Percentiles rank a stretch among this genome's conserved stretches.
Evolutionary conservation across 306 rosid species (phyloP).

Genomic region (Malus sylvestris): DNA sequence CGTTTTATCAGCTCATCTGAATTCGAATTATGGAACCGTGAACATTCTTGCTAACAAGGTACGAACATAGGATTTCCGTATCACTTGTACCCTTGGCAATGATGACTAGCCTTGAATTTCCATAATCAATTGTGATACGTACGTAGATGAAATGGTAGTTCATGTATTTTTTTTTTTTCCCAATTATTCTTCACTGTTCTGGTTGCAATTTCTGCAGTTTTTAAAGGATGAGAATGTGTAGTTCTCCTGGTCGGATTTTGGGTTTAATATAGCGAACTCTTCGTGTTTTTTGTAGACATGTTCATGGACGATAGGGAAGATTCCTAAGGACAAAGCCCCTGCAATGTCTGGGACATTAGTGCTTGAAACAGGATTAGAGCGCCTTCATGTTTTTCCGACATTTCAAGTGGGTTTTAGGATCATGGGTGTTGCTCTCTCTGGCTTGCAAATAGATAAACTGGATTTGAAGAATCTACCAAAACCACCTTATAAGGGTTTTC

Average conservation of each 20-base stretch:
- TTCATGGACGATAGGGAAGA: conserved; percentile 76
- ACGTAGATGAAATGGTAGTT: background rate
- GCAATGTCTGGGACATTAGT: conserved; percentile 82
- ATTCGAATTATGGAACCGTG: conserved; percentile 81
- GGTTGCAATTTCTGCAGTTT: background rate
- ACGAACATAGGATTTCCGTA: background rate
- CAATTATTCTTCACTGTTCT: background rate
- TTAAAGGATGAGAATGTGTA: background rate
- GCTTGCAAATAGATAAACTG: conserved; percentile 75
- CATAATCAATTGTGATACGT: background rate
- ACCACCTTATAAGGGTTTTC: conserved; percentile 81
- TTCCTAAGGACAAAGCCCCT: conserved; percentile 86
- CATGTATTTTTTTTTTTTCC: background rate
- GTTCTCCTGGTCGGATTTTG: conserved; percentile 1
- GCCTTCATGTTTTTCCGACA: conserved; percentile 78
- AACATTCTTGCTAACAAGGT: conserved; percentile 79
- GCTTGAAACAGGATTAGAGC: conserved; percentile 74
- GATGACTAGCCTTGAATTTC: background rate
- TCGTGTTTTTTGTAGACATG: conserved; percentile 53
- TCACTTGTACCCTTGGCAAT: background rate
- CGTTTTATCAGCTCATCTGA: conserved; percentile 65
- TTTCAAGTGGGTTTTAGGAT: conserved; percentile 74
- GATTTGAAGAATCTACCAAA: conserved; percentile 62
- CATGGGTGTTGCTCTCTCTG: conserved; percentile 86
- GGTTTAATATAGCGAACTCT: conserved; percentile 1